Evolutionary conservation across 2,329 filamentous ascomycete genomes (phyloP).

Genomic region (Trichoderma simmonsii): DNA sequence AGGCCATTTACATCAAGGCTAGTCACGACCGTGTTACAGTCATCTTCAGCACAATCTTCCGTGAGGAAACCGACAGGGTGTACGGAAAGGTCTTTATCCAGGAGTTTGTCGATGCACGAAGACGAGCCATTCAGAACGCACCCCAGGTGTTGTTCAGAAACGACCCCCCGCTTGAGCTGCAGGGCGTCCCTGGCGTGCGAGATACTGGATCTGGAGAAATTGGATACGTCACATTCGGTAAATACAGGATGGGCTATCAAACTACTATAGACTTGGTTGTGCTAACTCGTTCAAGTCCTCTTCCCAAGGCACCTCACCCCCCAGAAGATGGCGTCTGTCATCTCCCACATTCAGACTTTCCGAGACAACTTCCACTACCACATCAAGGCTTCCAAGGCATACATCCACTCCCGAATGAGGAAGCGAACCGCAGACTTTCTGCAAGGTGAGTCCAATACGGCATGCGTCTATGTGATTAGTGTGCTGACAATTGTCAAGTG

Average conservation of each 20-base stretch:
- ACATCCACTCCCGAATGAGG: slow-evolving; percentile 97
- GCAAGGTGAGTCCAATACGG: slow-evolving; percentile 65
- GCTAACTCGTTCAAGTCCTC: slow-evolving; percentile 59
- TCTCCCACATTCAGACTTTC: slow-evolving; percentile 99
- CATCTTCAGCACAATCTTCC: slow-evolving; percentile 97
- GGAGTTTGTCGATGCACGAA: slow-evolving; percentile 95
- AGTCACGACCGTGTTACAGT: slow-evolving; percentile 96
- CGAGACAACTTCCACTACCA: slow-evolving; percentile 99
- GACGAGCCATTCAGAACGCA: slow-evolving; percentile 95
- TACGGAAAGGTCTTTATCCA: slow-evolving; percentile 98
- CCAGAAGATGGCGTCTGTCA: slow-evolving; percentile 88
- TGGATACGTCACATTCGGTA: slow-evolving; percentile 98
- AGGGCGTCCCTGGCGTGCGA: slow-evolving; percentile 79
- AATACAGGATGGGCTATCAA: slow-evolving; percentile 23
- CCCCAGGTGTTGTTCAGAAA: slow-evolving; percentile 96
- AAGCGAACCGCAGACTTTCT: slow-evolving; percentile 97
- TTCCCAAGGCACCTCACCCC: slow-evolving; percentile 92
- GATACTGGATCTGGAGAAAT: slow-evolving; percentile 77
- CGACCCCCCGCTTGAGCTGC: slow-evolving; percentile 87
- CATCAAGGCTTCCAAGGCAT: slow-evolving; percentile 99
- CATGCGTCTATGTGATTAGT: not conserved
- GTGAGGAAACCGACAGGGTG: slow-evolving; percentile 94
- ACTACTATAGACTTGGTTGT: not conserved
- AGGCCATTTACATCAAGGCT: slow-evolving; percentile 98
- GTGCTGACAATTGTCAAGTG: slow-evolving; percentile 54